These are phyloP conservation scores for Pichia scutulata DNA, from an alignment of 805 yeast species.

Conservation along the genomic window DNA sequence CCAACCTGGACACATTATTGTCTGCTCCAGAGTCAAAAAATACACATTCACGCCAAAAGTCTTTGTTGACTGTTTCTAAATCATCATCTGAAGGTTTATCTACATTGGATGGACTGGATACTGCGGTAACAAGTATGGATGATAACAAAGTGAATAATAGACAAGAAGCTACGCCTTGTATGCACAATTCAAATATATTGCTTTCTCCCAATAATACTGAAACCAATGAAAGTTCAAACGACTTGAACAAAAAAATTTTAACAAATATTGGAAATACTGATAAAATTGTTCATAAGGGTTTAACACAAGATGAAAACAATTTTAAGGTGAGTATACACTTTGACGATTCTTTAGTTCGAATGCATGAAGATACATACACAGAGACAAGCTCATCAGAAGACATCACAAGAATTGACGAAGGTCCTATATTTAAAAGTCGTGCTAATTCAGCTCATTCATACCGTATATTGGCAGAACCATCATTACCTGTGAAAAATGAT, in stretches of 20 bases:
- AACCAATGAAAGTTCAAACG: background rate
- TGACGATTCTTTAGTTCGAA: background rate
- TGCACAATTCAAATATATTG: background rate
- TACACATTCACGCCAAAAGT: constrained; percentile 1
- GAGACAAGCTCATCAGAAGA: constrained; percentile 1
- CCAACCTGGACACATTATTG: background rate
- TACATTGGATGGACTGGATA: constrained; percentile 3
- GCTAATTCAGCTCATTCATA: constrained; percentile 1
- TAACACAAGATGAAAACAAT: constrained; percentile 2
- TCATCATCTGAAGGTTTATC: constrained; percentile 13
- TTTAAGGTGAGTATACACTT: constrained; percentile 2
- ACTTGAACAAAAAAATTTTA: background rate
- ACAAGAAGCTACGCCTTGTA: background rate
- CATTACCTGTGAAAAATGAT: background rate
- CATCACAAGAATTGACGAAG: background rate
- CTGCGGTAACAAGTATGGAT: constrained; percentile 7
- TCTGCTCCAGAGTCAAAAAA: background rate
- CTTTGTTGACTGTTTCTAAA: constrained; percentile 5
- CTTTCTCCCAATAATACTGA: background rate
- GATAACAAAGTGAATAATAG: background rate
- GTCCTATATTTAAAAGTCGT: background rate
- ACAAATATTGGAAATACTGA: background rate
- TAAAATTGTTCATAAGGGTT: background rate
- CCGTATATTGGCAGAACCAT: constrained; percentile 4
- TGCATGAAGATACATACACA: constrained; percentile 1